Percentiles rank a stretch among this genome's conserved stretches.
These are phyloP conservation scores for Porcisia hertigi DNA, from an alignment of 208 protist species.

Conservation along the genomic window DNA sequence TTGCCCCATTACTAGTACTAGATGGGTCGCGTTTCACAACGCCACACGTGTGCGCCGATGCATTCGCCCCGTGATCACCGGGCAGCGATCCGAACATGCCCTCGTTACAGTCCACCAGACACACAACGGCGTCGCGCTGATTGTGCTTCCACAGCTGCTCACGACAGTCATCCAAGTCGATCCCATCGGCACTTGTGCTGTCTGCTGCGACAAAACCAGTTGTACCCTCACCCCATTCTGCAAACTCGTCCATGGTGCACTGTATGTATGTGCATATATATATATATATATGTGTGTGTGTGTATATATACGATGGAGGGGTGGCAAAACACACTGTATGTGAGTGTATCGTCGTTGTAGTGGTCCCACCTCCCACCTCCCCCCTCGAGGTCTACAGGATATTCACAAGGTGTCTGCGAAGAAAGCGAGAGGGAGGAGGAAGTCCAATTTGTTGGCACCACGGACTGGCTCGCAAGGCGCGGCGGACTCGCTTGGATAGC, in stretches of 20 bases:
- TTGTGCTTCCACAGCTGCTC: conserved; percentile 17
- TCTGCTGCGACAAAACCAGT: conserved; percentile 19
- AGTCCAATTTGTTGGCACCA: not conserved
- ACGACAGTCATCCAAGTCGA: conserved; percentile 21
- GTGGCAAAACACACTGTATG: not conserved
- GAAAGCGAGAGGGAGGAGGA: not conserved
- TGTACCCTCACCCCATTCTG: conserved; percentile 56
- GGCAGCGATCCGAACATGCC: conserved; percentile 47
- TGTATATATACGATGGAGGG: not conserved
- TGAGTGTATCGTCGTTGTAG: not conserved
- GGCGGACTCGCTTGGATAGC: not conserved
- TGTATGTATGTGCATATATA: not conserved
- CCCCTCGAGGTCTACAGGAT: too few species aligned
- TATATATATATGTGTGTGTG: not conserved
- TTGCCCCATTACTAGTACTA: not conserved
- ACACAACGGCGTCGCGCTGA: conserved; percentile 71
- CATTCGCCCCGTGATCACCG: not conserved
- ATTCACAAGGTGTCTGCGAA: not conserved
- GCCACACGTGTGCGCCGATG: not conserved
- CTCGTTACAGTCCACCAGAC: conserved; percentile 70
- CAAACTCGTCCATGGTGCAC: conserved; percentile 41
- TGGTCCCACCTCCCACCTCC: too few species aligned
- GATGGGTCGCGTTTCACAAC: not conserved
- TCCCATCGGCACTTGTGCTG: conserved; percentile 15
- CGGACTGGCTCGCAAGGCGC: not conserved